A percentile compares a stretch with the other conserved stretches of the same genome.
Conservation (phyloP, 139 green algal species). For the Mesotaenium endlicherianum region DNA sequence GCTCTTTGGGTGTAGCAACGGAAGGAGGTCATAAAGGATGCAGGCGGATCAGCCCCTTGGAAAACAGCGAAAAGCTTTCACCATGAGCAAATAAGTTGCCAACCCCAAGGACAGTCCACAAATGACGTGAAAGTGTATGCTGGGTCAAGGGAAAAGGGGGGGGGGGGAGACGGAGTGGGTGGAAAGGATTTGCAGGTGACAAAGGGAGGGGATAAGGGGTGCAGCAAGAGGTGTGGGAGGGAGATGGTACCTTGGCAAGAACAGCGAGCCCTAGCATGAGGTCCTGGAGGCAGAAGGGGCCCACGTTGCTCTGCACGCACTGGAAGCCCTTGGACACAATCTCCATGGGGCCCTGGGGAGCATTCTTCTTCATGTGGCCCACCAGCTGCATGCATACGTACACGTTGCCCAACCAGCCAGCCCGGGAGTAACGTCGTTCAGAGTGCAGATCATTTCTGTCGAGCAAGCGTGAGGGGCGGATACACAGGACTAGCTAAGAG, state of each 20-base stretch:
- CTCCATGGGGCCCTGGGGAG: conserved; percentile 4
- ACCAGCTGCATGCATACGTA: too few relatives aligned
- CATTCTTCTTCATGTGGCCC: too few relatives aligned
- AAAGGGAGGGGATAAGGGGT: too few relatives aligned
- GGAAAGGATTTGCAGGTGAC: not conserved
- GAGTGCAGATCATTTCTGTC: too few relatives aligned
- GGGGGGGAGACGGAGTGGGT: not conserved
- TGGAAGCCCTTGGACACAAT: conserved; percentile 17
- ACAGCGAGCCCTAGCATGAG: conserved; percentile 28
- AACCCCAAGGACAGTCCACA: not conserved
- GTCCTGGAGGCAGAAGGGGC: conserved; percentile 19
- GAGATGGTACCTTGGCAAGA: conserved; percentile 24
- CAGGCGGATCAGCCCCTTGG: not conserved
- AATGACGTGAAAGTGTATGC: not conserved
- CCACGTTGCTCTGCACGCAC: conserved; percentile 19
- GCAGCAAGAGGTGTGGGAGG: not conserved
- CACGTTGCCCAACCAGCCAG: too few relatives aligned
- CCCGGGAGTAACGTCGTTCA: too few relatives aligned
- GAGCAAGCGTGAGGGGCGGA: too few relatives aligned
- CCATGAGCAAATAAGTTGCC: not conserved
- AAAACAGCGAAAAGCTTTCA: not conserved
- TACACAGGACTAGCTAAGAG: too few relatives aligned
- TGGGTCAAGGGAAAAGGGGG: not conserved
- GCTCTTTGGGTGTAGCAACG: too few relatives aligned
- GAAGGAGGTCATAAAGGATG: not conserved